A percentile compares a stretch with the other conserved stretches of the same genome.
phyloP scores from a whole-genome alignment of 306 rosid species.

The Quercus aquifolioides region DNA sequence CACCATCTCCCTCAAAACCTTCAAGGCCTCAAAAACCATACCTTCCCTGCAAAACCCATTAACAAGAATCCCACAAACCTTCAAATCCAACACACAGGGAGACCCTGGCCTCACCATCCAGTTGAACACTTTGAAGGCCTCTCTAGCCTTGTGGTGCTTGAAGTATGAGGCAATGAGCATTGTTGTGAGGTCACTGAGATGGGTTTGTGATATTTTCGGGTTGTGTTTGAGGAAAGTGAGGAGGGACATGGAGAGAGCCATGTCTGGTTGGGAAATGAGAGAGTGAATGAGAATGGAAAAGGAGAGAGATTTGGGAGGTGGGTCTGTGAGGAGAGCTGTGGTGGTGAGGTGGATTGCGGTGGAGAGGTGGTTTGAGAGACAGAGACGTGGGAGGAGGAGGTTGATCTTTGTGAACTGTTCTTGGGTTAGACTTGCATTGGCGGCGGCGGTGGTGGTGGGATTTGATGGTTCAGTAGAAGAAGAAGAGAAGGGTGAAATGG shows the following conservation, averaged over 20 bases:
- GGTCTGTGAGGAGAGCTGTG: slow-evolving; percentile 47
- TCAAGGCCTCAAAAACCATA: slow-evolving; percentile 48
- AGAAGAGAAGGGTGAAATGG: background rate
- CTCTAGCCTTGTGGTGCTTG: slow-evolving; percentile 21
- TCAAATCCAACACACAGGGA: slow-evolving; percentile 34
- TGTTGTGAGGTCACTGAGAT: slow-evolving; percentile 32
- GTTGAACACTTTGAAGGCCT: slow-evolving; percentile 50
- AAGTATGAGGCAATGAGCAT: slow-evolving; percentile 45
- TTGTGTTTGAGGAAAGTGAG: slow-evolving; percentile 55
- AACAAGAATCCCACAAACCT: slow-evolving; percentile 34
- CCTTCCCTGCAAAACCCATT: slow-evolving; percentile 41
- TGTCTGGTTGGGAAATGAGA: slow-evolving; percentile 50
- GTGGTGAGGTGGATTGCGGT: slow-evolving; percentile 46
- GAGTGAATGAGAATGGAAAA: slow-evolving; percentile 37
- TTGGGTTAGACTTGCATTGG: slow-evolving; percentile 19
- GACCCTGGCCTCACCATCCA: slow-evolving; percentile 58
- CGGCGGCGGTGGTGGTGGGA: background rate
- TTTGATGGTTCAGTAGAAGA: slow-evolving; percentile 6
- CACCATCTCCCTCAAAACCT: slow-evolving; percentile 45
- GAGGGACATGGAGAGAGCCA: slow-evolving; percentile 52
- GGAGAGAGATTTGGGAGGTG: slow-evolving; percentile 46
- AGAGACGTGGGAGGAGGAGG: slow-evolving; percentile 65
- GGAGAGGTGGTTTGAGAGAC: slow-evolving; percentile 41
- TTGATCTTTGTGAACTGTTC: slow-evolving; percentile 38
- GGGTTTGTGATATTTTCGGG: slow-evolving; percentile 21